Base-by-base conservation (phyloP, 139 green algal genomes). In the Coelastrella sp. region DNA sequence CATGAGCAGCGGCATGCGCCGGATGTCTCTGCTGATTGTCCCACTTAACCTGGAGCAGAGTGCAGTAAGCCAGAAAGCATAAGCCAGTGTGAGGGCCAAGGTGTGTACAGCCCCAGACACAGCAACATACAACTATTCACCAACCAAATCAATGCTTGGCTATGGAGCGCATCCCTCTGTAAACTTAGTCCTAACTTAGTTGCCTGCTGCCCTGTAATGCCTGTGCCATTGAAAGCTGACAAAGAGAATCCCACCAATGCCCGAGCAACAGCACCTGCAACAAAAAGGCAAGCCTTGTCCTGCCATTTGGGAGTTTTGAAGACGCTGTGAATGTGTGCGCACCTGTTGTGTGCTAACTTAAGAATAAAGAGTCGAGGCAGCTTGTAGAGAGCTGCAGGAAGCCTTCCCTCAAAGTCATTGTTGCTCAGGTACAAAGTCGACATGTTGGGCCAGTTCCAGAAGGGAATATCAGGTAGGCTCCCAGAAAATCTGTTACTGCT, bases 261-360 rank as follows among this genome's bases (percentile, higher is more conserved):
- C n/a, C n/a, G n/a, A n/a, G n/a, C n/a, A n/a, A n/a, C n/a, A n/a
- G n/a, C n/a, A n/a, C n/a, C n/a, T n/a, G n/a, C n/a, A n/a, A n/a
- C n/a, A n/a, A n/a, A n/a, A n/a, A n/a, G n/a, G n/a, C n/a, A n/a
- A n/a, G n/a, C n/a, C n/a, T n/a, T n/a, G n/a, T 57, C 11, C 45
- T 57, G 45, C 45, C 11, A 57, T 57, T 57, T 57, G 45, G 45
- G 11, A 9, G 15, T 9, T 9, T 57, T 13, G 11, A 57, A 57
- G 45, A 9, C 45, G 11, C 45, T 57, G 11, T 13, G 11, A 57
- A 2, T 23, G 45, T 13, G 11, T 13, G 27, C 13, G 19, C 79
- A 79, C 79, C 43, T 68, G 64, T 85, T 85, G 45, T 71, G 30
- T 9, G 43, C 25, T 19, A 85, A 25, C 35, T 68, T 66, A 9